These are phyloP conservation scores for Puya raimondii DNA, from an alignment of 176 grass and related monocot genomes.

Conservation along the genomic window DNA sequence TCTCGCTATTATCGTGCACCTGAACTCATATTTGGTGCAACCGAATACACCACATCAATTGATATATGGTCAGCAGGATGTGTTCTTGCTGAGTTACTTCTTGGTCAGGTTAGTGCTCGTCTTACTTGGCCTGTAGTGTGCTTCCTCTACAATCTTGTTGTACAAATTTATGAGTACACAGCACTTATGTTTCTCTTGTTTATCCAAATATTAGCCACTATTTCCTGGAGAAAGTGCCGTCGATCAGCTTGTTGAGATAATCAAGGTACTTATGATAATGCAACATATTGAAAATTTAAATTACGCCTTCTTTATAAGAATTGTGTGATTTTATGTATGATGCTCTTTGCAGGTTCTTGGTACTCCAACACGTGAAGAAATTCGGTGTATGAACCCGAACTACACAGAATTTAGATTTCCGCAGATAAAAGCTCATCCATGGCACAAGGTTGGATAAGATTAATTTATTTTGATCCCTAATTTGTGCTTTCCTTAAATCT, in stretches of 20 bases:
- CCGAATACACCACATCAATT: constrained; percentile 88
- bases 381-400: constrained; percentile 70
- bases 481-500: neutral
- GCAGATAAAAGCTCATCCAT: constrained; percentile 72
- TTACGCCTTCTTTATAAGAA: neutral
- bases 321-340: neutral
- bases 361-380: constrained; percentile 71
- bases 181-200: constrained; percentile 3
- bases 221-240: constrained; percentile 74
- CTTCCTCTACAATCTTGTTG: constrained; percentile 4
- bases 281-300: neutral
- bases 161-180: neutral
- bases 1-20: constrained; percentile 97
- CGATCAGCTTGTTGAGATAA: constrained; percentile 75
- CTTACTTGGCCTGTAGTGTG: neutral
- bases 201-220: constrained; percentile 38
- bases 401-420: constrained; percentile 70
- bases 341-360: constrained; percentile 47
- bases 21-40: constrained; percentile 95
- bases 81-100: constrained; percentile 88
- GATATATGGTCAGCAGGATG: constrained; percentile 99
- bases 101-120: constrained; percentile 58
- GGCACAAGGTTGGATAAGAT: constrained; percentile 46
- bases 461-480: neutral
- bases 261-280: constrained; percentile 35